Evolutionary conservation across 345 rosid genomes (phyloP).

Genomic region (Lumnitzera littorea): DNA sequence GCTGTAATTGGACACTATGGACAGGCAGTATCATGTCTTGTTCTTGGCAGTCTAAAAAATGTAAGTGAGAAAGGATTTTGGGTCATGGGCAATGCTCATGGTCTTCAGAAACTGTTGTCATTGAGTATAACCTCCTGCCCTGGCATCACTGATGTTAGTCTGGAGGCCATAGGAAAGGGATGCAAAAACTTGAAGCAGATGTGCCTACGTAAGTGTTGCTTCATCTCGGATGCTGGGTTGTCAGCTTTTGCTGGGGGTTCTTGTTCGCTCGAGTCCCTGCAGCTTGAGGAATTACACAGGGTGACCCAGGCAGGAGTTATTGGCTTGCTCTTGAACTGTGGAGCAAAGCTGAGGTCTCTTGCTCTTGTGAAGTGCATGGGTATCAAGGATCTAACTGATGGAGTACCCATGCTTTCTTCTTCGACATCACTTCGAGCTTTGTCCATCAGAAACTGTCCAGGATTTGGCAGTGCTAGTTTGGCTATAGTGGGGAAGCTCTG

Average conservation of each 20-base stretch:
- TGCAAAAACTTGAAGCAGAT: conserved; percentile 52
- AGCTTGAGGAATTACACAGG: conserved; percentile 60
- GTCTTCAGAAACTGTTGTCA: conserved; percentile 39
- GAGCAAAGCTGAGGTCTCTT: conserved; percentile 45
- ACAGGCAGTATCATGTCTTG: conserved; percentile 34
- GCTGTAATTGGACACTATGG: conserved; percentile 76
- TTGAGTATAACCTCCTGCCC: conserved; percentile 50
- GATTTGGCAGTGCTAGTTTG: conserved; percentile 51
- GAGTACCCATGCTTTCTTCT: conserved; percentile 20
- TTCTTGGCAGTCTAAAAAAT: conserved; percentile 39
- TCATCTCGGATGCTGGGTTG: conserved; percentile 56
- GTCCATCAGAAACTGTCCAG: conserved; percentile 57
- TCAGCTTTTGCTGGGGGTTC: conserved; percentile 38
- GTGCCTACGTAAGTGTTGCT: conserved; percentile 56
- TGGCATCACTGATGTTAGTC: conserved; percentile 58
- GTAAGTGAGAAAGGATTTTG: conserved; percentile 74
- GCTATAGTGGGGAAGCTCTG: conserved; percentile 51
- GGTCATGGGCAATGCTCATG: conserved; percentile 77
- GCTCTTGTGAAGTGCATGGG: conserved; percentile 55
- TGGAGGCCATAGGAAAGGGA: conserved; percentile 53
- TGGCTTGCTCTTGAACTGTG: conserved; percentile 38
- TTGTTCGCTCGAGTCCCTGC: conserved; percentile 59
- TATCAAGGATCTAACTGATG: conserved; percentile 36
- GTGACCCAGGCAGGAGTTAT: conserved; percentile 40
- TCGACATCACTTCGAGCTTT: conserved; percentile 44